A percentile compares a stretch with the other conserved stretches of the same genome.
phyloP scores from a whole-genome alignment of 2,329 filamentous ascomycete genomes.

The Fusarium armeniacum region DNA sequence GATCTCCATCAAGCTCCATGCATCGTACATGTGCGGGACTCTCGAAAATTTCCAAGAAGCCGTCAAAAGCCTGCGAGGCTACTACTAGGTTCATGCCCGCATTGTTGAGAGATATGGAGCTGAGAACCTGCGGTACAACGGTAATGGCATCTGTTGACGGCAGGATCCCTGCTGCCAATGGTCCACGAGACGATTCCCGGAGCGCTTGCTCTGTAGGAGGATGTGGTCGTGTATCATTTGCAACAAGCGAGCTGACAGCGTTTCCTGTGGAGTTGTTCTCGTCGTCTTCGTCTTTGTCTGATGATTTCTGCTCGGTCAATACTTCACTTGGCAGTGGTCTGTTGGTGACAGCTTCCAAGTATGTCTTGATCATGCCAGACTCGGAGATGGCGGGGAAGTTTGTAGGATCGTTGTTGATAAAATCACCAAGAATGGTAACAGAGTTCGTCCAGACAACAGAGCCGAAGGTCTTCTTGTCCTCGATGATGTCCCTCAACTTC shows the following conservation, averaged over 20 bases:
- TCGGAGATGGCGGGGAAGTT: slow-evolving; percentile 97
- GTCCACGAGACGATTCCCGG: slow-evolving; percentile 58
- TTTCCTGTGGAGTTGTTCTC: slow-evolving; percentile 57
- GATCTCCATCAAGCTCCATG: slow-evolving; percentile 78
- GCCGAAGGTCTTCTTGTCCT: slow-evolving; percentile 83
- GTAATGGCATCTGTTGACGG: slow-evolving; percentile 91
- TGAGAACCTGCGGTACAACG: slow-evolving; percentile 88
- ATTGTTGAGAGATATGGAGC: slow-evolving; percentile 93
- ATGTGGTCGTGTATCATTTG: slow-evolving; percentile 61
- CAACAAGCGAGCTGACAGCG: slow-evolving; percentile 57
- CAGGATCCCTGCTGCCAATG: slow-evolving; percentile 79
- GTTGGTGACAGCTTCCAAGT: slow-evolving; percentile 84
- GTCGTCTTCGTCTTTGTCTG: slow-evolving; percentile 51
- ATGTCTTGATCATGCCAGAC: slow-evolving; percentile 87
- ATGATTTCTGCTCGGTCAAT: slow-evolving; percentile 50
- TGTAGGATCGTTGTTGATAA: slow-evolving; percentile 98
- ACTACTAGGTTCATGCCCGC: slow-evolving; percentile 89
- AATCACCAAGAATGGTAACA: slow-evolving; percentile 91
- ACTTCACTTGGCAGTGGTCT: slow-evolving; percentile 57
- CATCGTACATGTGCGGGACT: slow-evolving; percentile 89
- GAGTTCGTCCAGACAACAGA: slow-evolving; percentile 97
- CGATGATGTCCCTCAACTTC: slow-evolving; percentile 84
- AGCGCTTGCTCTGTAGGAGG: slow-evolving; percentile 68
- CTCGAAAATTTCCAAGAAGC: slow-evolving; percentile 96
- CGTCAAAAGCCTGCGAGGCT: slow-evolving; percentile 83